These are phyloP conservation scores for Rubroboletus satanas DNA, from an alignment of 768 basidiomycete genomes.

Conservation along the genomic window DNA sequence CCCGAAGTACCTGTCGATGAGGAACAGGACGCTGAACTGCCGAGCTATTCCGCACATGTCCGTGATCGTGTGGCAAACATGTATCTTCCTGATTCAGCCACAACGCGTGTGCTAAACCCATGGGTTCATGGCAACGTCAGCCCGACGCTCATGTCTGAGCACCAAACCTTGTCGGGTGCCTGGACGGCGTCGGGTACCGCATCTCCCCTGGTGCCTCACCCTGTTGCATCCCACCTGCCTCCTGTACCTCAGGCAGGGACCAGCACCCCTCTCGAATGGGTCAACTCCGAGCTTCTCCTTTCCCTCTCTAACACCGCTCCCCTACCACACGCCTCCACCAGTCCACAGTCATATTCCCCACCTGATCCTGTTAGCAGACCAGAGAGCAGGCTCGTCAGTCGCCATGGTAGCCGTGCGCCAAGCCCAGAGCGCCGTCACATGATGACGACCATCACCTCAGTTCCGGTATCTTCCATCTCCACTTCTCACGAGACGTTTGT, in stretches of 20 bases:
- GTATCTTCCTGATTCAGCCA: conserved; percentile 61
- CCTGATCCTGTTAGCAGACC: conserved; percentile 27
- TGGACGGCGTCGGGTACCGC: conserved; percentile 33
- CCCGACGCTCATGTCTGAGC: conserved; percentile 28
- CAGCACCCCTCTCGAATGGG: conserved; percentile 63
- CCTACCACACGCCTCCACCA: conserved; percentile 13
- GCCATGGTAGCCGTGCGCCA: conserved; percentile 44
- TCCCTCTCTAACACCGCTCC: conserved; percentile 46
- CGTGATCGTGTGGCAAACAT: conserved; percentile 85
- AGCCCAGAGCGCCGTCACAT: conserved; percentile 50
- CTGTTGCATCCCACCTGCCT: conserved; percentile 28
- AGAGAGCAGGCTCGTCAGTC: conserved; percentile 30
- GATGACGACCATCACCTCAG: conserved; percentile 2
- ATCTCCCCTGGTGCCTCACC: conserved; percentile 39
- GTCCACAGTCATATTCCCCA: conserved; percentile 16
- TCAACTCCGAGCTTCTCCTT: conserved; percentile 80
- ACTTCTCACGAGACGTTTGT: conserved; percentile 46
- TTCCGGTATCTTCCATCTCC: conserved; percentile 6
- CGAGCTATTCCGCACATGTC: conserved; percentile 86
- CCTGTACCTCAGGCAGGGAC: conserved; percentile 43
- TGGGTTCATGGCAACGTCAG: conserved; percentile 47
- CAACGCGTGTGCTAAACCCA: conserved; percentile 61
- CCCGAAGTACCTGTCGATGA: conserved; percentile 39
- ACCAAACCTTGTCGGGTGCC: conserved; percentile 16
- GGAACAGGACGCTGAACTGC: conserved; percentile 70